Conservation (phyloP, 495 filamentous ascomycete species). For the Hypoxylon crocopeplum region DNA sequence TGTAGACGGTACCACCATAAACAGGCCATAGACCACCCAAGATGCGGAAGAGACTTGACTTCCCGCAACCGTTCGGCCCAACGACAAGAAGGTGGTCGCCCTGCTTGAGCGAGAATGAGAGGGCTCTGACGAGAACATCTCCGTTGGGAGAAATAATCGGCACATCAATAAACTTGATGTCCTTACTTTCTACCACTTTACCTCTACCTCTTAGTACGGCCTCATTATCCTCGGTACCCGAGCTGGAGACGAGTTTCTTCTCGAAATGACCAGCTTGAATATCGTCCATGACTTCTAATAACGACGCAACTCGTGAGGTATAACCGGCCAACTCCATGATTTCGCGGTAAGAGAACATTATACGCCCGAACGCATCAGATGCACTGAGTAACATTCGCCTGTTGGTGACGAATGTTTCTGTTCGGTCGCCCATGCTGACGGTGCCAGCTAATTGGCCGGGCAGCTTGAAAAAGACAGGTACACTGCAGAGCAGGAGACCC, state of each 20-base stretch:
- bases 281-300: constrained; percentile 94
- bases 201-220: constrained; percentile 82
- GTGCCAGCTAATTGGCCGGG: constrained; percentile 68
- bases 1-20: constrained; percentile 90
- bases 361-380: constrained; percentile 92
- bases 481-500: constrained; percentile 90
- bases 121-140: constrained; percentile 80
- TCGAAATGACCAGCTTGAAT: constrained; percentile 86
- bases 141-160: constrained; percentile 98
- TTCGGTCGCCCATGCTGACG: constrained; percentile 84
- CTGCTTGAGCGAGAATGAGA: constrained; percentile 84
- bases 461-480: constrained; percentile 94
- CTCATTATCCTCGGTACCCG: constrained; percentile 75
- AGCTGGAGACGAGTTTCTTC: constrained; percentile 93
- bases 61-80: constrained; percentile 96
- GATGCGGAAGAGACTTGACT: constrained; percentile 94
- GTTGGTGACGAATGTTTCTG: constrained; percentile 96
- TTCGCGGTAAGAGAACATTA: constrained; percentile 99
- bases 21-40: constrained; percentile 98
- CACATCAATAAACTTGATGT: constrained; percentile 88
- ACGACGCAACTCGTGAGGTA: constrained; percentile 85
- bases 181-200: constrained; percentile 72
- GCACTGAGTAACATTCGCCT: constrained; percentile 87
- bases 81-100: constrained; percentile 94
- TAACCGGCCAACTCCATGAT: constrained; percentile 95